Percentiles rank a stretch among this genome's conserved stretches.
Evolutionary conservation across 768 basidiomycete species (phyloP).

Genomic region (Podaxis carcinomalis): DNA sequence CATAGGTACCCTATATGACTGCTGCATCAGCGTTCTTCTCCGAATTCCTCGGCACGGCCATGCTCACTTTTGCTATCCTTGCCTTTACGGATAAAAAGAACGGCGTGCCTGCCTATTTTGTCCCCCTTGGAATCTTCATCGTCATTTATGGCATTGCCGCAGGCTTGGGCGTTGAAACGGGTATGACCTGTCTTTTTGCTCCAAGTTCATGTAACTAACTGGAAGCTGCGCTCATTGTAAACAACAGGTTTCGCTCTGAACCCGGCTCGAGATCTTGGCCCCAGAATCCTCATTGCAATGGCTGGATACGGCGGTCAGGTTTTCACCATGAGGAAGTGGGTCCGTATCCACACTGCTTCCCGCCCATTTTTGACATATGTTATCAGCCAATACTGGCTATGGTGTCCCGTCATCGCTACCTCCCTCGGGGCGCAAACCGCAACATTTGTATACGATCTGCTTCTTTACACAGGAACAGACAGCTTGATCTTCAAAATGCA

Average conservation of each 20-base stretch:
- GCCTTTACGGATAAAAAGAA: conserved; percentile 51
- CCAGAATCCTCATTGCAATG: conserved; percentile 62
- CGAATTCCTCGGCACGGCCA: conserved; percentile 57
- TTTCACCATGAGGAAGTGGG: conserved; percentile 36
- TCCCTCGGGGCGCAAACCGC: conserved; percentile 53
- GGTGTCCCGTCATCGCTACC: conserved; percentile 58
- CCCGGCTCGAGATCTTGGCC: conserved; percentile 46
- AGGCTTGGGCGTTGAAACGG: conserved; percentile 60
- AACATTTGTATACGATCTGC: conserved; percentile 50
- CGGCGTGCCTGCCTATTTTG: conserved; percentile 45
- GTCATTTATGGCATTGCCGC: conserved; percentile 47
- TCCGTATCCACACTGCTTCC: background rate
- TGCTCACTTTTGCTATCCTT: conserved; percentile 55
- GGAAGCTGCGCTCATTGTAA: background rate
- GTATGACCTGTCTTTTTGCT: conserved; percentile 15
- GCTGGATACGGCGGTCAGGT: conserved; percentile 58
- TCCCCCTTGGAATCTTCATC: conserved; percentile 53
- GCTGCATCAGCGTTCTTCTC: conserved; percentile 36
- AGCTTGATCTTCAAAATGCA: conserved; percentile 52
- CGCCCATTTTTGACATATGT: background rate
- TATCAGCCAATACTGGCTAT: conserved; percentile 65
- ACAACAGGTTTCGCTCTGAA: conserved; percentile 34
- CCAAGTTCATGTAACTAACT: background rate
- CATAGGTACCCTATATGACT: conserved; percentile 36
- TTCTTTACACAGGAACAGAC: conserved; percentile 56